Percentiles rank a stretch among this genome's conserved stretches.
These are phyloP conservation scores for Claviceps capensis DNA, from an alignment of 2,329 filamentous ascomycete genomes.

Conservation along the genomic window DNA sequence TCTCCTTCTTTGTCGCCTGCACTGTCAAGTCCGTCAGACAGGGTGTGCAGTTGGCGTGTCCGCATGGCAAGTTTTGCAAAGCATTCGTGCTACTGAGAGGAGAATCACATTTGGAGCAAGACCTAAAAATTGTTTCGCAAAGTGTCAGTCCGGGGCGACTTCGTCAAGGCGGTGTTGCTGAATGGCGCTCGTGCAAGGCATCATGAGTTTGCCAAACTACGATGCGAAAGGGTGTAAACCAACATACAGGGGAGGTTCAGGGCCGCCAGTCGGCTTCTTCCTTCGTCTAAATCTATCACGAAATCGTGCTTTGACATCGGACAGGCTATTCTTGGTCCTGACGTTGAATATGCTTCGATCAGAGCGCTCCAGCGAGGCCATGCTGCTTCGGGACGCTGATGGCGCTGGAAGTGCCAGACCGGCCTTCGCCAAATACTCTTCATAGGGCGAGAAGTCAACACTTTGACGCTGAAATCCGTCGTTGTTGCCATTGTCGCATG, in stretches of 20 bases:
- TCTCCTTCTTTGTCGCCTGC: constrained; percentile 41
- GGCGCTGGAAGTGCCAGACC: constrained; percentile 29
- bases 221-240: not conserved
- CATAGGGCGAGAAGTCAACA: constrained; percentile 36
- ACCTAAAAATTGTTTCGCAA: constrained; percentile 21
- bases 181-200: not conserved
- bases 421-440: constrained; percentile 33
- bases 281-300: constrained; percentile 28
- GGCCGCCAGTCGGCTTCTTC: constrained; percentile 21
- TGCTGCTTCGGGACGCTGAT: constrained; percentile 23
- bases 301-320: constrained; percentile 31
- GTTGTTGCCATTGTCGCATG: not conserved
- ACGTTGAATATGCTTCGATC: constrained; percentile 30
- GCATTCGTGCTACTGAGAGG: constrained; percentile 29
- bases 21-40: constrained; percentile 41
- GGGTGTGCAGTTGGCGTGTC: constrained; percentile 41
- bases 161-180: not conserved
- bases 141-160: not conserved
- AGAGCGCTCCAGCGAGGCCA: constrained; percentile 16
- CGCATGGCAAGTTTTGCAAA: constrained; percentile 39
- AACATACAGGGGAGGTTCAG: constrained; percentile 21
- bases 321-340: constrained; percentile 30
- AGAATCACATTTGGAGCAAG: constrained; percentile 43
- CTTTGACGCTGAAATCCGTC: constrained; percentile 20
- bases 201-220: not conserved